Evolutionary conservation across 2,329 filamentous ascomycete genomes (phyloP), one percentile per base, ranked within the genome.

Genomic region (Aureobasidium pullulans): DNA sequence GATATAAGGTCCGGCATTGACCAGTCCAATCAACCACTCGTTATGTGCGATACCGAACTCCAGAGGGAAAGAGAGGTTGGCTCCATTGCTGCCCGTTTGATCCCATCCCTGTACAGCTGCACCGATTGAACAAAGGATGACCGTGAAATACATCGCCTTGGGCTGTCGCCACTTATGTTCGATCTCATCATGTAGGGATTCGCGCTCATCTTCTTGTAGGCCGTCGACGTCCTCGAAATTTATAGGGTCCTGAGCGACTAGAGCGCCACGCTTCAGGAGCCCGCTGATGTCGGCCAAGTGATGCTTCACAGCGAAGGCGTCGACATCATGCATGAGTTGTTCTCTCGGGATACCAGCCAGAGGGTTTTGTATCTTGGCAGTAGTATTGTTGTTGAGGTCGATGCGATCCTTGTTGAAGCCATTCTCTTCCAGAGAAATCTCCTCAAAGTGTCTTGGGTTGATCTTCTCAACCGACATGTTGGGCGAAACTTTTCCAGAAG

Each of bases 21-120:
- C 75, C 2, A 88, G 71, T 44, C 87, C 87, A n/a, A 88, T 76
- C 34, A 88, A 74, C 76, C 81, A 84, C 34, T 75, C 74, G 28
- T 74, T 72, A 42, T 72, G 71, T 40, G 69, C 69, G 43, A 72
- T 70, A 43, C 68, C 69, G 44, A 71, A 70, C 28, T 65, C 69
- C 7, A 59, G 16, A 8, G 79, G 78, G 64, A 80, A 81, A 3
- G 73, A 77, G 23, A 82, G 67, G 56, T 81, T 81, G 39, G 79
- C 79, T 4, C 78, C 79, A 61, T 81, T 81, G 23, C 74, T 75
- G n/a, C 77, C 78, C 9, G 78, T 79, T 66, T 81, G 78, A 69
- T 79, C 78, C 78, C 78, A 80, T 13, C 72, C 76, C 62, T 82
- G 79, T 0, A 81, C 76, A 7, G 78, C 77, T 52, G 79, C 50